A percentile compares a stretch with the other conserved stretches of the same genome.
Conservation (phyloP, 306 rosid genomes). For the Arachis stenosperma region DNA sequence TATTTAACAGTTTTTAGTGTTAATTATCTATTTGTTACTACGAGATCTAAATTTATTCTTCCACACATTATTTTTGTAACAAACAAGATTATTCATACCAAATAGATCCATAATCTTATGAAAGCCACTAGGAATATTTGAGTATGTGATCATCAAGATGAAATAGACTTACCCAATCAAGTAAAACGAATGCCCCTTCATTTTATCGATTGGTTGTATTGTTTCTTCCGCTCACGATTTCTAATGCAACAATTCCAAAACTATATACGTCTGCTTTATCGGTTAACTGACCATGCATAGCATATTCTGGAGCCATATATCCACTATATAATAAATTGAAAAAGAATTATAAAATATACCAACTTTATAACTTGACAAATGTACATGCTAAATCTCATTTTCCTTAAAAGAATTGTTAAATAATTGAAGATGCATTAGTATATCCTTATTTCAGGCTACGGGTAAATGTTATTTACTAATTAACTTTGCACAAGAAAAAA, state of each 20-base stretch:
- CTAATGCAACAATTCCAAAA: conserved; percentile 66
- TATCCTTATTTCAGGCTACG: neutral
- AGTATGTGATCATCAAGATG: too few relatives aligned
- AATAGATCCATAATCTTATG: too few relatives aligned
- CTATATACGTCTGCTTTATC: conserved; percentile 83
- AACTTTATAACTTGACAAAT: neutral
- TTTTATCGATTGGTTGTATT: conserved; percentile 48
- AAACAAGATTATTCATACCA: too few relatives aligned
- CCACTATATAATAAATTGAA: conserved; percentile 38
- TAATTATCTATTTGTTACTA: too few relatives aligned
- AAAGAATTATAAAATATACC: neutral
- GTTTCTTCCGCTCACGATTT: conserved; percentile 62
- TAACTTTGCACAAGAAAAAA: neutral
- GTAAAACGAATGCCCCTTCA: conserved; percentile 46
- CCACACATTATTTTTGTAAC: too few relatives aligned
- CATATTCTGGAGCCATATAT: conserved; percentile 66
- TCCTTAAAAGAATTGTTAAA: neutral
- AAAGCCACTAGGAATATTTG: too few relatives aligned
- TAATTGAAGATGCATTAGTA: neutral
- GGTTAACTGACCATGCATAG: conserved; percentile 69
- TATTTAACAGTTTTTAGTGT: too few relatives aligned
- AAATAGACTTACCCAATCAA: conserved; percentile 54
- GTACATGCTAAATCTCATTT: neutral
- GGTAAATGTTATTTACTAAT: neutral
- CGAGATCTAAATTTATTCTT: too few relatives aligned